Conservation (phyloP, 306 rosid genomes). For the Trifolium fragiferum region DNA sequence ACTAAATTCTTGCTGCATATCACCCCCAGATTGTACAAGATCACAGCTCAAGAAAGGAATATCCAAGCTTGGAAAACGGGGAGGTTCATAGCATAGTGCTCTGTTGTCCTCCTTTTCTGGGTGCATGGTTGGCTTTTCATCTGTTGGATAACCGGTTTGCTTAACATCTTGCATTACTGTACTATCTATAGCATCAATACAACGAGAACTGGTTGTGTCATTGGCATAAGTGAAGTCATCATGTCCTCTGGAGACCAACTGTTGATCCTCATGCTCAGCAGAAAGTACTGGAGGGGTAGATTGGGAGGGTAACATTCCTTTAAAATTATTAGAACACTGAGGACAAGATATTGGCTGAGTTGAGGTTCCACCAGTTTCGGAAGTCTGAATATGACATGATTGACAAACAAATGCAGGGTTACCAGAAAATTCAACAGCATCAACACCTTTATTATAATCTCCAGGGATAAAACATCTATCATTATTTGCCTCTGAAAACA, state of each 20-base stretch:
- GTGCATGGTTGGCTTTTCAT: conserved; percentile 46
- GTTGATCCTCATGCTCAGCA: conserved; percentile 64
- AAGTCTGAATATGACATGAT: conserved; percentile 45
- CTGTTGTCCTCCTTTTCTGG: conserved; percentile 66
- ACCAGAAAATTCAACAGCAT: conserved; percentile 51
- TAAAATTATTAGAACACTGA: conserved; percentile 44
- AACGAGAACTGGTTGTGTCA: conserved; percentile 58
- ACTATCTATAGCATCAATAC: conserved; percentile 43
- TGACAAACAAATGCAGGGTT: conserved; percentile 55
- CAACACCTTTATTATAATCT: conserved; percentile 48
- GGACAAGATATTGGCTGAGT: conserved; percentile 51
- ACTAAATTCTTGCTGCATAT: conserved; percentile 96
- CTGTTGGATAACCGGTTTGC: conserved; percentile 50
- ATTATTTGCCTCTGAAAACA: conserved; percentile 68
- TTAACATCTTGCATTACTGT: conserved; percentile 50
- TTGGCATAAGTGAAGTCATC: conserved; percentile 62
- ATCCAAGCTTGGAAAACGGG: conserved; percentile 93
- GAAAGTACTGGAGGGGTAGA: conserved; percentile 48
- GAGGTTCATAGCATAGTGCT: conserved; percentile 89
- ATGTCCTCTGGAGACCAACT: conserved; percentile 53
- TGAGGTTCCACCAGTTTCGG: conserved; percentile 52
- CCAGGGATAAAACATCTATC: conserved; percentile 56
- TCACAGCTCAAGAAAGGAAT: conserved; percentile 95
- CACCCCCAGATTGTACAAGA: conserved; percentile 77
- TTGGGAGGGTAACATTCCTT: conserved; percentile 53